Base-by-base conservation (phyloP, 441 rosid genomes). In the Arabidopsis hybrid region DNA sequence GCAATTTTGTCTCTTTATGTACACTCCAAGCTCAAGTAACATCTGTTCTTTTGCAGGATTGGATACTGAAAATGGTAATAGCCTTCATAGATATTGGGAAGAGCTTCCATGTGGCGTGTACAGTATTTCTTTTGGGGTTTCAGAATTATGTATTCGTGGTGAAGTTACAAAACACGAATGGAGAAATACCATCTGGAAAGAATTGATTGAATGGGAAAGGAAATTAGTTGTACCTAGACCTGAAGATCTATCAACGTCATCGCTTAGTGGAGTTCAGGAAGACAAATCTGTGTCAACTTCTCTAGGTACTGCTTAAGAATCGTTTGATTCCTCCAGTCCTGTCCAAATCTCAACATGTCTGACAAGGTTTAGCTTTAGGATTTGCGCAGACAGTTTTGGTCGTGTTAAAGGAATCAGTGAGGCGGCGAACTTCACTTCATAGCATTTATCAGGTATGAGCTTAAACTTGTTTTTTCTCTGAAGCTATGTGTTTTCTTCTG, bases 81-180 rank as follows among this genome's bases (percentile, higher is more conserved):
- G 40, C 71, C 52, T 65, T 62, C 70, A 51, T 55, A 74, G 78
- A 40, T 88, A 83, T 63, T 92, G 97, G 94, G 95, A 90, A 81
- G 99, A 94, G 86, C 97, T 94, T 80, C 83, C 86, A 3, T 94
- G 97, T 77, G 95, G 95, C 47, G 85, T 88, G 61, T 89, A 88
- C 69, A 89, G 92, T 78, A 65, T 92, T 51, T 71, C 87, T 16
- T 55, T 94, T 5, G 62, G 75, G 65, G 72, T 81, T 67, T 72
- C 81, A 40, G 65, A 71, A 43, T 46, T 82, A 38, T 40, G 32
- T 45, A 49, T 85, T 49, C n/a, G 29, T 75, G 91, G 94, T 76
- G 86, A 81, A 76, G 72, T 92, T 39, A 75, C 53, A 29, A 89
- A 84, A 59, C 95, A 92, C 55, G 86, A 86, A 38, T 89, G 97